Conservation (phyloP, 306 rosid genomes). For the Canavalia gladiata region DNA sequence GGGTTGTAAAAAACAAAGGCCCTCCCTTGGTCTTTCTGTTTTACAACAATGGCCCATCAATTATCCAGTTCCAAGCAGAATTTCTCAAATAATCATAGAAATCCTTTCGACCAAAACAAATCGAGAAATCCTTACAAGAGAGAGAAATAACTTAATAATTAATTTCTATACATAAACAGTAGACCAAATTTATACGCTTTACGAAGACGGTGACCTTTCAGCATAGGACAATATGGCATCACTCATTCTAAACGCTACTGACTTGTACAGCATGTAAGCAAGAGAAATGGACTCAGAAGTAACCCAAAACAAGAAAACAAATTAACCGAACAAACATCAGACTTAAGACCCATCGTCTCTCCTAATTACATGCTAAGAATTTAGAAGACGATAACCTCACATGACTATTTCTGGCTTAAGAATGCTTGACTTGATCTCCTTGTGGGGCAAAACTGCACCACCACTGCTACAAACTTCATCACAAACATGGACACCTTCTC, state of each 20-base stretch:
- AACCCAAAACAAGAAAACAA: not conserved
- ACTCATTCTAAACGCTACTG: conserved; percentile 35
- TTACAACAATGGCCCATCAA: conserved; percentile 7
- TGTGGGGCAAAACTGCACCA: conserved; percentile 96
- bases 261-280: conserved; percentile 32
- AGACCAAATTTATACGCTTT: conserved; percentile 38
- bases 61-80: not conserved
- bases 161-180: conserved; percentile 41
- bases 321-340: conserved; percentile 29
- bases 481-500: conserved; percentile 94
- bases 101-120: no score
- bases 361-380: conserved; percentile 38
- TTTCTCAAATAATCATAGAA: conserved; percentile 22
- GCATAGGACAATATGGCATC: conserved; percentile 36
- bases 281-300: conserved; percentile 12
- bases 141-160: conserved; percentile 8
- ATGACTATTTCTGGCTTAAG: conserved; percentile 97
- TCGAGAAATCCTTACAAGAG: not conserved
- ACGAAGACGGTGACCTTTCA: conserved; percentile 46
- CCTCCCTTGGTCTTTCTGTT: not conserved
- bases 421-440: conserved; percentile 95
- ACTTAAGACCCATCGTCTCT: conserved; percentile 40
- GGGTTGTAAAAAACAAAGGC: no score
- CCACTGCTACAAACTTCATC: conserved; percentile 96
- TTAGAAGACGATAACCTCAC: conserved; percentile 57